Evolutionary conservation across 352 stramenopile genomes (phyloP), one percentile per base, ranked within the genome.

Genomic region (Pelagophyceae sp.): DNA sequence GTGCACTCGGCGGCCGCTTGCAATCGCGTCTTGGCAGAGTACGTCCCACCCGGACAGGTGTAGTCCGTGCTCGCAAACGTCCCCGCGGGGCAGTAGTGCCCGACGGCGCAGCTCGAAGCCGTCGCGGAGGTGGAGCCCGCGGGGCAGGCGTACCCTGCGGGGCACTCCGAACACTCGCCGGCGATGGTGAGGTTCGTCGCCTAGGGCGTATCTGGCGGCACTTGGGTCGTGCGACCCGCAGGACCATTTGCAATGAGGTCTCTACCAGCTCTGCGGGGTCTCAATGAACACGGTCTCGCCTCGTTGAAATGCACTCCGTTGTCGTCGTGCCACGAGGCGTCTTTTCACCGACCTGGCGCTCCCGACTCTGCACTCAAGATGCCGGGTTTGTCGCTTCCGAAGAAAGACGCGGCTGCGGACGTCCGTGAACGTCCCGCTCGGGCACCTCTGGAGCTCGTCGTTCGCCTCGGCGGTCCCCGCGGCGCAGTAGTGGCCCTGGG

Each of bases 71-170:
- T 77, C 0, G 84, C 87, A 3, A 83, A 78, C 1, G 92, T 95
- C 23, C 84, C 86, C 25, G 93, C 81, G 23, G 90, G 91, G 79
- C 93, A 97, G 76, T 95, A 97, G 79, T 96, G 83, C 0, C 93
- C 93, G 33, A 35, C 60, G 35, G 40, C 31, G 74, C 77, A 80
- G 51, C 79, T 31, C 11, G 31, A 2, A 1, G 38, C 38, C 29
- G 61, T 71, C 19, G 17, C 29, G n/a, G 61, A 40, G 5, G 3
- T 37, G n/a, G 61, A 40, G 19, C 3, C 61, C 2, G 5, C 29
- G 29, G 37, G n/a, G 77, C 83, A 87, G 45, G 38, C 72, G 69
- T 82, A 86, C 33, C 85, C 85, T 23, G 79, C 76, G 25, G 82
- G 82, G 65, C 79, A 80, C 35, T 77, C 64, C 25, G 51, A 65